A percentile compares a stretch with the other conserved stretches of the same genome.
phyloP scores from a whole-genome alignment of 176 grass and related monocot genomes.

The Triticum dicoccoides region DNA sequence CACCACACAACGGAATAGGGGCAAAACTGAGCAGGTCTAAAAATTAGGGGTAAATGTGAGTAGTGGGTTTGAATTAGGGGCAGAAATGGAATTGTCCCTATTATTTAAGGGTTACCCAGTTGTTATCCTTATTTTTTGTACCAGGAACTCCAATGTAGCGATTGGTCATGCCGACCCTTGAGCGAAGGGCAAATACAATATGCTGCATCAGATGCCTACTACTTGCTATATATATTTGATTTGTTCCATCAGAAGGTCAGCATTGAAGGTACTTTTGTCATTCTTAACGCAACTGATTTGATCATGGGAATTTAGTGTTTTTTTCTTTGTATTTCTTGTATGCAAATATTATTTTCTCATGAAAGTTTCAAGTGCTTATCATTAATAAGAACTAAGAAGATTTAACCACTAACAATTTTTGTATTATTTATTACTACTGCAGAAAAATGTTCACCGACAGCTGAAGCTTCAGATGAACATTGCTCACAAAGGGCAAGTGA shows the following conservation, averaged over 20 bases:
- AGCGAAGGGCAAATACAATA: constrained; percentile 87
- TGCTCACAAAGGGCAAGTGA: constrained; percentile 1
- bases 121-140: background rate
- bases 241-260: constrained; percentile 53
- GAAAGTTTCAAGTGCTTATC: background rate
- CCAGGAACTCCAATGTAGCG: constrained; percentile 98
- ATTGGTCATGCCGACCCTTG: constrained; percentile 86
- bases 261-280: constrained; percentile 51
- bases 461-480: constrained; percentile 15
- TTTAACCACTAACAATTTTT: background rate
- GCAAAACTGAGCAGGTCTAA: too few species aligned
- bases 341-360: background rate
- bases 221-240: constrained; percentile 84
- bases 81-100: background rate
- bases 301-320: background rate
- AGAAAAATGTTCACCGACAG: constrained; percentile 22
- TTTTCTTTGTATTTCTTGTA: background rate
- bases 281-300: background rate
- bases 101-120: constrained; percentile 6
- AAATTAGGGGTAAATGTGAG: too few species aligned
- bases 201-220: constrained; percentile 97
- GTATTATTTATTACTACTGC: constrained; percentile 15
- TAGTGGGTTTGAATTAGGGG: too few species aligned
- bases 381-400: background rate
- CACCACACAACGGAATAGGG: too few species aligned